Base-by-base conservation (phyloP, 257 asterid species). In the Solanum etuberosum region DNA sequence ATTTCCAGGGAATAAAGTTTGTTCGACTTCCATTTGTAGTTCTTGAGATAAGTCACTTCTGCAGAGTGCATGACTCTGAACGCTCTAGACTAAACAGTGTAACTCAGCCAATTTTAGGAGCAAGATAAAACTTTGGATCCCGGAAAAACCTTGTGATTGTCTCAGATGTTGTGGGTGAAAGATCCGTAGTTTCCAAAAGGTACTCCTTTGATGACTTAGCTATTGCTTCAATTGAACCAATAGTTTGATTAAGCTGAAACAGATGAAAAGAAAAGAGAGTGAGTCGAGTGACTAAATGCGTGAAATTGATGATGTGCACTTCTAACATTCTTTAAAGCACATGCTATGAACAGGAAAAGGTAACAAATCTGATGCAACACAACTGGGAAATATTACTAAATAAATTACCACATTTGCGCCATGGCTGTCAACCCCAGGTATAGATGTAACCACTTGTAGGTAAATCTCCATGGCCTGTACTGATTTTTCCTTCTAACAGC, bases 161-260 rank as follows among this genome's bases (percentile, higher is more conserved):
- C 91, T 97, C 98, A 65, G 99, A 98, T 89, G 94, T 97, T 80
- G 90, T 94, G 6, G 94, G 91, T n/a, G 99, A 95, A 83, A 97
- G 99, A 89, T 97, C 99, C 9, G 99, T 97, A 14, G 89, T 92
- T 90, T 93, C 96, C 93, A 95, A 63, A 63, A 97, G 95, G 94
- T 90, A 87, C 61, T 95, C 94, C 90, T 94, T 96, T 37, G 98
- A 93, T 87, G 99, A 94, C 90, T 93, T 94, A 5, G 99, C 95
- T 86, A 97, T 91, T 87, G 99, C 97, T 94, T 95, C 98, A 83
- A 97, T 92, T 90, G 99, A 97, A 87, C 99, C 98, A 86, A 97
- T 91, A 48, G 98, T 98, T 91, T 93, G 98, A 89, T 89, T 89
- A 29, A 97, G 98, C 99, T 97, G 98, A 88, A 88, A 85, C 63